A percentile compares a stretch with the other conserved stretches of the same genome.
Conservation (phyloP, 2,329 filamentous ascomycete genomes). For the Tricladium varicosporioides region DNA sequence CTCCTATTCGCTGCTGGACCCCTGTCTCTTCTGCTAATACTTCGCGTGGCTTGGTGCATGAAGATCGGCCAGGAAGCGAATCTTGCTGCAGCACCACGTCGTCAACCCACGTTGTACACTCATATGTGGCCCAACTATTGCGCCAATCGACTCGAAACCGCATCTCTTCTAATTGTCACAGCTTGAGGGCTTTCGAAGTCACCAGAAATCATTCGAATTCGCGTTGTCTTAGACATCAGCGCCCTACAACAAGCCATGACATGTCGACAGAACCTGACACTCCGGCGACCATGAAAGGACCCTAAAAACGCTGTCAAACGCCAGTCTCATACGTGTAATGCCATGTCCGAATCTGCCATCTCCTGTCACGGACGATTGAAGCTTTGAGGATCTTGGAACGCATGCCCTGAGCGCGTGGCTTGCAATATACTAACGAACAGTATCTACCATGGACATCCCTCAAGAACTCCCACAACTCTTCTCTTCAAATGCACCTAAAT, state of each 20-base stretch:
- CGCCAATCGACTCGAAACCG: background rate
- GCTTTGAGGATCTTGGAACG: constrained; percentile 11
- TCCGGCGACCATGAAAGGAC: constrained; percentile 15
- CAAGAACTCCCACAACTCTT: constrained; percentile 22
- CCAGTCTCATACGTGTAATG: constrained; percentile 14
- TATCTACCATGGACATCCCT: constrained; percentile 24
- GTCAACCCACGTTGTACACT: constrained; percentile 6
- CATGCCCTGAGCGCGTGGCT: constrained; percentile 18
- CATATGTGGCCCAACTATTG: background rate
- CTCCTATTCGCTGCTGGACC: background rate
- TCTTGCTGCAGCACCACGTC: constrained; percentile 12
- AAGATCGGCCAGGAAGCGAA: constrained; percentile 18
- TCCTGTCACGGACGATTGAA: constrained; percentile 7
- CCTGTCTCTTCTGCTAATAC: background rate
- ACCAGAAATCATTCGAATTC: background rate
- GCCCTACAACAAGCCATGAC: background rate
- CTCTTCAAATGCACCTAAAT: constrained; percentile 21
- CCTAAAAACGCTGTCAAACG: constrained; percentile 12
- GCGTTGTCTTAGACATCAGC: background rate
- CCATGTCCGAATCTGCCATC: constrained; percentile 17
- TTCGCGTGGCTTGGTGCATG: constrained; percentile 9
- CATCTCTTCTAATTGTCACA: background rate
- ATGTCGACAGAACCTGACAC: constrained; percentile 1
- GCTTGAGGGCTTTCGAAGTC: background rate
- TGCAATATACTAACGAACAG: constrained; percentile 20